Base-by-base conservation (phyloP, 2,329 filamentous ascomycete species). In the Colletotrichum plurivorum region DNA sequence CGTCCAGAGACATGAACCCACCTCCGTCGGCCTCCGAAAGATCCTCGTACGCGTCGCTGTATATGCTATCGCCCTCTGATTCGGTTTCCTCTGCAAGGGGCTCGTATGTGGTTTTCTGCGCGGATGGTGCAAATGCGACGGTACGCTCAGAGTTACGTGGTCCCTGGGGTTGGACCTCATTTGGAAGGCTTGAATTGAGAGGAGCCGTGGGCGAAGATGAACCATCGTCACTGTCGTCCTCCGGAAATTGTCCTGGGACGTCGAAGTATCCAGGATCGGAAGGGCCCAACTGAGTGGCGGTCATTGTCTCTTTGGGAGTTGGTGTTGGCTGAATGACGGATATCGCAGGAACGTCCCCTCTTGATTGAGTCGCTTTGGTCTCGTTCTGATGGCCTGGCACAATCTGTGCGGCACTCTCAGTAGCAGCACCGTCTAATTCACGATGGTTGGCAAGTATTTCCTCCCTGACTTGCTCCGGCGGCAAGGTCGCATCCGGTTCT, bases 41-140 rank as follows among this genome's bases (percentile, higher is more conserved):
- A 69, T 94, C 91, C 78, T 95, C 93, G 62, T 91, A 91, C 1
- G 93, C 93, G 78, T 95, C 93, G 72, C 91, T 94, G 76, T 93
- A 95, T 25, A 93, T 85, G 70, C 87, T 91, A 57, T 81, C 83
- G 15, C 81, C 81, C 63, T 90, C 88, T 20, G 71, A 76, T 5
- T 78, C 81, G n/a, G 87, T 82, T 1, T 82, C 77, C n/a, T 80
- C 79, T 10, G 55, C 49, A 8, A 67, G 45, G 48, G 60, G 12
- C 53, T 67, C 9, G 54, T 63, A 45, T n/a, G 52, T 46, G 2
- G 27, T 56, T n/a, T 60, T 12, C n/a, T 63, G 54, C 8, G 48
- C 22, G 27, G 62, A 27, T 13, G 57, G 41, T 9, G 59, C 59
- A 31, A 62, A 62, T n/a, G 59, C 36, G 20, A 62, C 31, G 12